Conservation (phyloP, 345 rosid genomes). For the Eutrema yunnanense region DNA sequence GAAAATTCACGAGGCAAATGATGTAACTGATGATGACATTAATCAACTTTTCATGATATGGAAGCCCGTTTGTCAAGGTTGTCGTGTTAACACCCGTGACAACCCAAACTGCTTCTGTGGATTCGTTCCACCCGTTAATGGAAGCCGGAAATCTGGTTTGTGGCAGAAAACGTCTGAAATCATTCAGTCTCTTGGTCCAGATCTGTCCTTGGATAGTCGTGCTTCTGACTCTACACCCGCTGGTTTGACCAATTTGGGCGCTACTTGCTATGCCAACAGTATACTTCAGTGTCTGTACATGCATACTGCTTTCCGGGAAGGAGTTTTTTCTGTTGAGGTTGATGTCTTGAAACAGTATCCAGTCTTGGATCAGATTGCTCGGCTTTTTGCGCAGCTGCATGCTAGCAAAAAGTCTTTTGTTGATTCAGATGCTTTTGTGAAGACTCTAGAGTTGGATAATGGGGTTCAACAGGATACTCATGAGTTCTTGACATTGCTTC, state of each 20-base stretch:
- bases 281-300: constrained; percentile 88
- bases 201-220: constrained; percentile 62
- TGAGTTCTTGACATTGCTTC: constrained; percentile 86
- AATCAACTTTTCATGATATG: constrained; percentile 61
- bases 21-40: constrained; percentile 55
- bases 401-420: constrained; percentile 74
- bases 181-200: constrained; percentile 60
- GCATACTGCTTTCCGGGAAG: constrained; percentile 73
- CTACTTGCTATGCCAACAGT: constrained; percentile 98
- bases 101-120: constrained; percentile 97
- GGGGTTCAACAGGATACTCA: constrained; percentile 98
- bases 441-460: constrained; percentile 84
- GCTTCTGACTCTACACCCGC: constrained; percentile 66
- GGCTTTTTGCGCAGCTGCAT: constrained; percentile 81
- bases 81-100: constrained; percentile 86
- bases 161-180: constrained; percentile 90
- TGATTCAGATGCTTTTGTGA: constrained; percentile 94
- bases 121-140: constrained; percentile 67
- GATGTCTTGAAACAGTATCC: constrained; percentile 66
- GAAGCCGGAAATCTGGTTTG: constrained; percentile 81
- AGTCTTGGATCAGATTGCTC: constrained; percentile 81
- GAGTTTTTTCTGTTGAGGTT: constrained; percentile 78
- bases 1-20: constrained; percentile 65
- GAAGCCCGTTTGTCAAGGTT: constrained; percentile 89
- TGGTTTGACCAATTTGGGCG: constrained; percentile 89